Evolutionary conservation across 1,284 basidiomycete genomes (phyloP), one percentile per base, ranked within the genome.

Genomic region (Trichosporon ovoides): DNA sequence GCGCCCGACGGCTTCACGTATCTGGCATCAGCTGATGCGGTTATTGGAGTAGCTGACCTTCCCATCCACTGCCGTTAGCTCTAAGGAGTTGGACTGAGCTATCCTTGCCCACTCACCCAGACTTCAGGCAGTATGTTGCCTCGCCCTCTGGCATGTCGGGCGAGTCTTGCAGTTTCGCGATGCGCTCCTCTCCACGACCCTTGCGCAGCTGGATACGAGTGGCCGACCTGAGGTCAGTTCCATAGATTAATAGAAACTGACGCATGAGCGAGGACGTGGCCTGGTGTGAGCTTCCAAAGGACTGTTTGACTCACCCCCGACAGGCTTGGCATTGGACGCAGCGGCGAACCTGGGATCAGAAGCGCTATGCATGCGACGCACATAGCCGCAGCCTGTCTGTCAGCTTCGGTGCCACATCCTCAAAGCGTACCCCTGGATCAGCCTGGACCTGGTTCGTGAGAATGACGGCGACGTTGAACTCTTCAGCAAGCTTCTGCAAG

Each of bases 151-250:
- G 89, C 66, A 87, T 83, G 72, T 95, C 92, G 5, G 92, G 92
- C 68, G 89, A 92, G 73, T 96, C 92, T 40, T 92, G 88, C 3
- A 96, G 82, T 73, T 95, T 96, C n/a, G 91, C 91, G 31, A 95
- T 90, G 58, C 92, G 87, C 78, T 96, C 92, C 72, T 95, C 92
- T 4, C 89, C 92, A 48, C 91, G 86, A 63, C 92, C 91, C 88
- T 78, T 78, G 51, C 74, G 66, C n/a, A 76, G 67, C 58, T 70
- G 64, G 43, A 76, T 72, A 18, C 73, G 73, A 13, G 72, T 73
- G 0, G 74, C 72, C 31, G 71, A 73, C 14, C 70, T 72, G 53
- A 33, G 7, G 49, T 57, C n/a, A n/a, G 13, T 55, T 52, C 12
- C 3, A n/a, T 7, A 31, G 28, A 16, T 14, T 0, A 3, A 3